phyloP scores from a whole-genome alignment of 495 filamentous ascomycete species.

The Polyplosphaeria fusca region DNA sequence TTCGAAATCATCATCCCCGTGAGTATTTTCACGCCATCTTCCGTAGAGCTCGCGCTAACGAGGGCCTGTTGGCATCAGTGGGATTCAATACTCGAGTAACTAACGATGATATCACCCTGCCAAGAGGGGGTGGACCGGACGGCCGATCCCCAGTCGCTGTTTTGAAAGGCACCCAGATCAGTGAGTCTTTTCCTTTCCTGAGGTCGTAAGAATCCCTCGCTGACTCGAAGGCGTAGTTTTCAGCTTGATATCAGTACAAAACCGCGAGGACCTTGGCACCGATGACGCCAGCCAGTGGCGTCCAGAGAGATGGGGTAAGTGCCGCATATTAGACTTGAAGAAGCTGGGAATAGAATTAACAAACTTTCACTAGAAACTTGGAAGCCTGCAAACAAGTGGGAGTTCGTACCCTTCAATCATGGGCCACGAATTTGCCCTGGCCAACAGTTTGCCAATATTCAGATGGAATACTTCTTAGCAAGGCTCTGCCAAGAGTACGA shows the following conservation, averaged over 20 bases:
- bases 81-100: slow-evolving; percentile 39
- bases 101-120: slow-evolving; percentile 47
- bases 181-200: not conserved
- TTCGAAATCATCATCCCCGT: slow-evolving; percentile 1
- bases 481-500: slow-evolving; percentile 1
- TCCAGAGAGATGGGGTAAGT: slow-evolving; percentile 29
- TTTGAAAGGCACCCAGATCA: slow-evolving; percentile 42
- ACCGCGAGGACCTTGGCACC: slow-evolving; percentile 35
- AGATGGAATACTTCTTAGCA: slow-evolving; percentile 3
- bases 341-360: not conserved
- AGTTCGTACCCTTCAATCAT: slow-evolving; percentile 40
- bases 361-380: slow-evolving; percentile 1
- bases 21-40: not conserved
- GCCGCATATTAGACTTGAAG: not conserved
- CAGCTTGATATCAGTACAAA: slow-evolving; percentile 42
- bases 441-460: slow-evolving; percentile 35
- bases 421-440: slow-evolving; percentile 40
- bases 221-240: slow-evolving; percentile 22
- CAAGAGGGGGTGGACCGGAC: slow-evolving; percentile 50
- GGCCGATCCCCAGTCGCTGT: slow-evolving; percentile 48
- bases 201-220: not conserved
- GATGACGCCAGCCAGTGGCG: slow-evolving; percentile 32
- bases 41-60: not conserved
- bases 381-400: slow-evolving; percentile 30
- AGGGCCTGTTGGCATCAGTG: slow-evolving; percentile 1